Evolutionary conservation across 2,329 filamentous ascomycete species (phyloP).

Genomic region (Daldinia eschscholtzii): DNA sequence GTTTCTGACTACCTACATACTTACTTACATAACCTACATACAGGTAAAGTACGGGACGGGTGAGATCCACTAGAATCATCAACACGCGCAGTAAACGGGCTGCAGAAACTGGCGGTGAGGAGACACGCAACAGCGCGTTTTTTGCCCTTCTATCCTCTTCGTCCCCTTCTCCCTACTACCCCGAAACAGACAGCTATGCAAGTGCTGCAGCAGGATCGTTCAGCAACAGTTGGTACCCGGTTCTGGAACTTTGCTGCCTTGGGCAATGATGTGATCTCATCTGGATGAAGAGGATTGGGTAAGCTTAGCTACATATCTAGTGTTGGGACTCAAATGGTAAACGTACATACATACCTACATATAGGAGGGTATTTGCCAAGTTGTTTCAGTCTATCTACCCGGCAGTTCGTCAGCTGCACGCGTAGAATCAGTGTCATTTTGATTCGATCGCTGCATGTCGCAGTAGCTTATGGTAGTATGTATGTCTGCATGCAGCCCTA

Average conservation of each 20-base stretch:
- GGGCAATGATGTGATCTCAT: slow-evolving; percentile 15
- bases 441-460: slow-evolving; percentile 39
- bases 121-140: slow-evolving; percentile 22
- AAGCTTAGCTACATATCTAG: slow-evolving; percentile 7
- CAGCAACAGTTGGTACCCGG: slow-evolving; percentile 21
- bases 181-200: slow-evolving; percentile 23
- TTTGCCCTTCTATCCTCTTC: slow-evolving; percentile 10
- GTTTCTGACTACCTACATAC: slow-evolving; percentile 22
- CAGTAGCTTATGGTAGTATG: slow-evolving; percentile 4
- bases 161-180: slow-evolving; percentile 18
- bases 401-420: slow-evolving; percentile 20
- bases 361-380: background rate
- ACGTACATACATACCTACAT: slow-evolving; percentile 7
- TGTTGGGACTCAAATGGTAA: background rate
- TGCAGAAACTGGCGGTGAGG: slow-evolving; percentile 41
- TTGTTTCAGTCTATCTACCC: slow-evolving; percentile 12
- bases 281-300: slow-evolving; percentile 9
- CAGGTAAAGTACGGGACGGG: slow-evolving; percentile 3
- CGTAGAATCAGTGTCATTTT: slow-evolving; percentile 8
- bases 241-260: slow-evolving; percentile 21
- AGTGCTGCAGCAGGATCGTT: slow-evolving; percentile 27
- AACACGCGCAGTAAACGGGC: slow-evolving; percentile 41
- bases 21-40: no score
- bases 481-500: slow-evolving; percentile 39
- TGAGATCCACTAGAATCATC: slow-evolving; percentile 37